Base-by-base conservation (phyloP, 139 green algal genomes). In the Haematococcus sp. region DNA sequence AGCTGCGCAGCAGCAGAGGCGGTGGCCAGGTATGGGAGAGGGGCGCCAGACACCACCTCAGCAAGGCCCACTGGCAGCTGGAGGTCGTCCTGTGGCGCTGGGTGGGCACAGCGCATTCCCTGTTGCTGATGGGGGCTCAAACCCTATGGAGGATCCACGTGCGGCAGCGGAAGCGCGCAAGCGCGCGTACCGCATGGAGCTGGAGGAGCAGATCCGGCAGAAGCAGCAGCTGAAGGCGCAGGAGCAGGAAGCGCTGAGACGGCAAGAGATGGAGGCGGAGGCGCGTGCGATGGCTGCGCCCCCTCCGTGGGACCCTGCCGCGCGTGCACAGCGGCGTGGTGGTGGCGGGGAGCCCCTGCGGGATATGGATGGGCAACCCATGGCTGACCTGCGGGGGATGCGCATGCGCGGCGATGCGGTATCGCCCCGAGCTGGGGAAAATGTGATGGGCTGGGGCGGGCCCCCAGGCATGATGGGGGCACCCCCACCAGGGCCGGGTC, bases 121-220 rank as follows among this genome's bases (percentile, higher is more conserved):
- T 20, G 60, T 44, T 23, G n/a, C 3, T 51, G 17, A 2, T 51
- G 31, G 30, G 63, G 27, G 31, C 63, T 27, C 60, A 40, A 23
- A 35, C 60, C 16, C 60, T 13, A 52, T 23, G 32, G n/a, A 51
- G 54, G 49, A 51, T 25, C 25, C n/a, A 51, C 32, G 49, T 43
- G 68, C 51, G 31, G 68, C 52, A 22, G 32, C 31, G 23, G 54
- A 33, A 63, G 73, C 5, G 68, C 75, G 19, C 44, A 74, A 78
- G 65, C 63, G 75, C 63, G 76, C 76, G 2, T 82, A 82, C 71
- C 35, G 70, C 40, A 55, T 65, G 31, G 76, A 82, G 43, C 70
- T 82, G n/a, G 76, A 78, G 64, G 76, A 78, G 35, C 76, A 82
- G 71, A 69, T 52, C 58, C 58, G 58, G 33, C 66, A 76, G n/a